phyloP scores from a whole-genome alignment of 805 yeast genomes.

The Grigorovia jiainica region DNA sequence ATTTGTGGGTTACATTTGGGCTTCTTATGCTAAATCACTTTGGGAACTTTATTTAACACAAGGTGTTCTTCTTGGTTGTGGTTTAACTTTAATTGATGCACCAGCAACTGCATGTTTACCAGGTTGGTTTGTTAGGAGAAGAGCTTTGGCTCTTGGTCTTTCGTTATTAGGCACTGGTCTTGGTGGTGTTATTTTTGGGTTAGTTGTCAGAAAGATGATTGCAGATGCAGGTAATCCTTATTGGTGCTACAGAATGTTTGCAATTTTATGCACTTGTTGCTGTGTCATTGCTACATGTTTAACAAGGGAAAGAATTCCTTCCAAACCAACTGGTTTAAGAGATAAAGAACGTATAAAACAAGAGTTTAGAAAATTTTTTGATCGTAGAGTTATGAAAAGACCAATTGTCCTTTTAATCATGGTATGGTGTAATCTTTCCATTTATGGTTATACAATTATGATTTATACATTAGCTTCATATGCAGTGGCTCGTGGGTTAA shows the following conservation, averaged over 20 bases:
- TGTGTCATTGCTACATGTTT: conserved; percentile 35
- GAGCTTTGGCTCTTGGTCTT: conserved; percentile 47
- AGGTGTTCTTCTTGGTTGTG: conserved; percentile 51
- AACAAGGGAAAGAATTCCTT: conserved; percentile 37
- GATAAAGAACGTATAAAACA: conserved; percentile 9
- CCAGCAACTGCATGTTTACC: conserved; percentile 56
- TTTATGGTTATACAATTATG: conserved; percentile 35
- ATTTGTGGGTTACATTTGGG: conserved; percentile 47
- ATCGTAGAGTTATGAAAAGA: conserved; percentile 22
- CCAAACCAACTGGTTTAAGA: conserved; percentile 21
- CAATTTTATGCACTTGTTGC: conserved; percentile 31
- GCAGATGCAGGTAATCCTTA: conserved; percentile 30
- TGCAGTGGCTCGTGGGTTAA: conserved; percentile 39
- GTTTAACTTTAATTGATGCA: conserved; percentile 42
- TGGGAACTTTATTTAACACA: conserved; percentile 66
- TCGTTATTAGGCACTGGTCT: conserved; percentile 43
- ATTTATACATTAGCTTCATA: conserved; percentile 40
- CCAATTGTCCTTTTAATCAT: conserved; percentile 28
- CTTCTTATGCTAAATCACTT: conserved; percentile 47
- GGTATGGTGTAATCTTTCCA: conserved; percentile 30
- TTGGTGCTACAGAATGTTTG: conserved; percentile 41
- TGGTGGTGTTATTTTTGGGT: conserved; percentile 38
- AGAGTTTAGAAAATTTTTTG: conserved; percentile 30
- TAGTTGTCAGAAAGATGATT: conserved; percentile 34
- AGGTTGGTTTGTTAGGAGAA: conserved; percentile 57